A percentile compares a stretch with the other conserved stretches of the same genome.
These are phyloP conservation scores for Prunus fruticosa DNA, from an alignment of 306 rosid genomes.

Conservation along the genomic window DNA sequence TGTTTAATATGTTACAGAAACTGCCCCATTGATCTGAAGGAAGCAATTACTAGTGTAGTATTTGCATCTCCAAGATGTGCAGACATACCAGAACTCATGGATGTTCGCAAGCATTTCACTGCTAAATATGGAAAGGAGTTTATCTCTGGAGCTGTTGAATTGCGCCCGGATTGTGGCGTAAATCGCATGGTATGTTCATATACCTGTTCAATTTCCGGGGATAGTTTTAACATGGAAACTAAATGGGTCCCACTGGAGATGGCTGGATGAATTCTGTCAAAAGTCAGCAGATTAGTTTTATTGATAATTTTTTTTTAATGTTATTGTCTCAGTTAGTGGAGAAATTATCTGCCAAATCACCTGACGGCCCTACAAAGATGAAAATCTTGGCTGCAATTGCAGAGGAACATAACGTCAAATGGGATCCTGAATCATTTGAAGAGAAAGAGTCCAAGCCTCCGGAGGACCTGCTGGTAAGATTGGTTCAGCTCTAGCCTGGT, in stretches of 20 bases:
- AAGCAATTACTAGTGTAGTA: constrained; percentile 81
- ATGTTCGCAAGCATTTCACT: constrained; percentile 68
- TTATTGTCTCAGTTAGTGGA: constrained; percentile 67
- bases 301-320: constrained; percentile 20
- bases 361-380: constrained; percentile 79
- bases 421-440: constrained; percentile 75
- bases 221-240: constrained; percentile 5
- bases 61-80: constrained; percentile 93
- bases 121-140: constrained; percentile 92
- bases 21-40: constrained; percentile 93
- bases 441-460: constrained; percentile 51
- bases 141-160: constrained; percentile 63
- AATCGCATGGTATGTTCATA: constrained; percentile 71
- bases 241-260: background rate
- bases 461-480: constrained; percentile 69
- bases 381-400: constrained; percentile 80
- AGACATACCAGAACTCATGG: constrained; percentile 81
- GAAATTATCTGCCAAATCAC: constrained; percentile 90
- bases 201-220: constrained; percentile 6
- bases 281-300: constrained; percentile 11
- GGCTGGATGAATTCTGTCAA: constrained; percentile 4
- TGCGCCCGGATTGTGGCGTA: constrained; percentile 97
- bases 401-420: constrained; percentile 83
- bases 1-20: constrained; percentile 44
- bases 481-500: constrained; percentile 8